Evolutionary conservation across 768 basidiomycete genomes (phyloP).

Genomic region (Rhodotorula sphaerocarpa): DNA sequence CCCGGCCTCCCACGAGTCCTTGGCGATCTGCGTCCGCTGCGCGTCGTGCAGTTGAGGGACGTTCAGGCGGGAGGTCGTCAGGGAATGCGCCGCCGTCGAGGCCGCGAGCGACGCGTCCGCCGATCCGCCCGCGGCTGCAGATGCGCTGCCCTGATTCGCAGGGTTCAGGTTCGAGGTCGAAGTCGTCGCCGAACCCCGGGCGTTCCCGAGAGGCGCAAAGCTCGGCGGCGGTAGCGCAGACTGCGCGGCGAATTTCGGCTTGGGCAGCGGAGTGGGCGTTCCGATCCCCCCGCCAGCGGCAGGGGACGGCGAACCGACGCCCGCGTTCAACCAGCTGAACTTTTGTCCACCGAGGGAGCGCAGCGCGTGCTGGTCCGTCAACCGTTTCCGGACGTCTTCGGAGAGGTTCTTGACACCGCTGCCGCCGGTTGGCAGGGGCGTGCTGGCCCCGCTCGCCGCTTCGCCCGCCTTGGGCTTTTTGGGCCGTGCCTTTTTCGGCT

Average conservation of each 20-base stretch:
- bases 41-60: constrained; percentile 46
- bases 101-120: constrained; percentile 53
- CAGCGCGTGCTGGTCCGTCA: constrained; percentile 80
- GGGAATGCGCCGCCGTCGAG: neutral
- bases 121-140: constrained; percentile 48
- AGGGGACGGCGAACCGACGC: constrained; percentile 37
- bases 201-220: constrained; percentile 37
- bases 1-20: constrained; percentile 52
- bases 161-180: constrained; percentile 24
- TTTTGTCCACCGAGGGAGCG: constrained; percentile 69
- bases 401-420: constrained; percentile 78
- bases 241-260: constrained; percentile 24
- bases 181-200: constrained; percentile 34
- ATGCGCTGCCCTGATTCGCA: constrained; percentile 40
- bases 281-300: constrained; percentile 3
- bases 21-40: constrained; percentile 44
- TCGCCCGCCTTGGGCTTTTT: constrained; percentile 63
- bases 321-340: constrained; percentile 81
- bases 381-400: constrained; percentile 82
- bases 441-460: constrained; percentile 11
- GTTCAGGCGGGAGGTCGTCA: constrained; percentile 26
- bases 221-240: constrained; percentile 8
- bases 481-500: constrained; percentile 59
- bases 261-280: constrained; percentile 29
- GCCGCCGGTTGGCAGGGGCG: constrained; percentile 45